Evolutionary conservation across 768 basidiomycete genomes (phyloP).

Genomic region (Melanogaster broomeanus): DNA sequence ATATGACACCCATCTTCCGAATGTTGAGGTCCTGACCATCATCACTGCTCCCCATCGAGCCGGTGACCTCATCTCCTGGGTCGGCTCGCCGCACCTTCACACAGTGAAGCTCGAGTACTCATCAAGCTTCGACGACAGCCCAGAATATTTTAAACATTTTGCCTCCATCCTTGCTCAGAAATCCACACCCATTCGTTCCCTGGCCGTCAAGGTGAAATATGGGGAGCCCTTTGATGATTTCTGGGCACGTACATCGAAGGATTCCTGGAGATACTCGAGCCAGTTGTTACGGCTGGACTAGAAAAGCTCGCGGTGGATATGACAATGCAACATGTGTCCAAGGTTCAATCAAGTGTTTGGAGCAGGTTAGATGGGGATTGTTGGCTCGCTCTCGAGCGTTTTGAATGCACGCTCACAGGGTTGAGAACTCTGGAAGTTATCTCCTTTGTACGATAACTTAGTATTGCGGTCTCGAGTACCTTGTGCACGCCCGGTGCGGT

Average conservation of each 20-base stretch:
- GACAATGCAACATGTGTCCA: slow-evolving; percentile 7
- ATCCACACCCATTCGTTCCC: neutral
- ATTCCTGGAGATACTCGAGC: slow-evolving; percentile 6
- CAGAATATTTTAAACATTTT: slow-evolving; percentile 3
- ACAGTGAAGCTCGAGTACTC: slow-evolving; percentile 6
- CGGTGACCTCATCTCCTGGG: slow-evolving; percentile 5
- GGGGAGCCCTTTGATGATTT: neutral
- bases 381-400: slow-evolving; percentile 9
- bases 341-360: slow-evolving; percentile 7
- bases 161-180: slow-evolving; percentile 6
- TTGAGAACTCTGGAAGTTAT: too few relatives aligned
- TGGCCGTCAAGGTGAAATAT: slow-evolving; percentile 8
- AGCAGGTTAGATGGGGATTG: slow-evolving; percentile 5
- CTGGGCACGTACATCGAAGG: neutral
- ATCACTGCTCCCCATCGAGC: slow-evolving; percentile 5
- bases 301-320: slow-evolving; percentile 6
- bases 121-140: neutral
- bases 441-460: too few relatives aligned
- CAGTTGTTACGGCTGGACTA: slow-evolving; percentile 5
- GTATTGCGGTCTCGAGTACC: too few relatives aligned
- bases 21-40: slow-evolving; percentile 5
- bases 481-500: too few relatives aligned
- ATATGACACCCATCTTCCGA: neutral
- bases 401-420: neutral
- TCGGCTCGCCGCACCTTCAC: slow-evolving; percentile 10